Percentiles rank a stretch among this genome's conserved stretches.
These are phyloP conservation scores for Vaccinium vitisidaea DNA, from an alignment of 148 eudicot genomes.

Conservation along the genomic window DNA sequence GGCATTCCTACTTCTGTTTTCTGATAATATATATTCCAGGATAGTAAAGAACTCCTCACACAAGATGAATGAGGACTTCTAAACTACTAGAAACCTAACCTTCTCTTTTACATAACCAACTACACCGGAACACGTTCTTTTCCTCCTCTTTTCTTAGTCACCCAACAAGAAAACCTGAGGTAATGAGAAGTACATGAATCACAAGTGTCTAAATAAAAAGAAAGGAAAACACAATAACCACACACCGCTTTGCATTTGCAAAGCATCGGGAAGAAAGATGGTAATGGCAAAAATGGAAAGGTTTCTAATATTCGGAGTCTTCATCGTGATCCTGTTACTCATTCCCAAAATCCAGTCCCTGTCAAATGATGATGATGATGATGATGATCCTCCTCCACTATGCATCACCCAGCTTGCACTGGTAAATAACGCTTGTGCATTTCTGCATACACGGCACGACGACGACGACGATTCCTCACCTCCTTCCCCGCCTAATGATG, in stretches of 20 bases:
- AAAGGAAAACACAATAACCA: conserved; percentile 15
- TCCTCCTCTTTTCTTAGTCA: not conserved
- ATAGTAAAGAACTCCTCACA: not conserved
- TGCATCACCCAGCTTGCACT: conserved; percentile 64
- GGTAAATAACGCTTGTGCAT: conserved; percentile 63
- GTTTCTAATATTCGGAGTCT: conserved; percentile 10
- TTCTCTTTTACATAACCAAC: not conserved
- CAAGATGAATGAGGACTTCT: conserved; percentile 6
- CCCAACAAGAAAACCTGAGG: conserved; percentile 2
- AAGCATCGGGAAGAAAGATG: not conserved
- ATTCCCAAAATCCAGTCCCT: conserved; percentile 21
- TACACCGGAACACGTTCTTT: not conserved
- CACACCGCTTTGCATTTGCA: conserved; percentile 4
- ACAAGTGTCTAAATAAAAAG: conserved; percentile 27
- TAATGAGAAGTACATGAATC: not conserved
- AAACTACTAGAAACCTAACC: not conserved
- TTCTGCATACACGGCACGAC: conserved; percentile 21
- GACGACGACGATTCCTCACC: not conserved
- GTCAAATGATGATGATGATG: not conserved
- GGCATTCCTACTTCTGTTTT: not conserved
- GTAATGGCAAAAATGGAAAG: not conserved
- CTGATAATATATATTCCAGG: not conserved
- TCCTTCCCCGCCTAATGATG: not conserved
- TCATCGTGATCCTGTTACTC: conserved; percentile 15
- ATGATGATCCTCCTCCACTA: conserved; percentile 37